These are phyloP conservation scores for Blastosporella zonata DNA, from an alignment of 1,284 basidiomycete genomes.

Conservation along the genomic window DNA sequence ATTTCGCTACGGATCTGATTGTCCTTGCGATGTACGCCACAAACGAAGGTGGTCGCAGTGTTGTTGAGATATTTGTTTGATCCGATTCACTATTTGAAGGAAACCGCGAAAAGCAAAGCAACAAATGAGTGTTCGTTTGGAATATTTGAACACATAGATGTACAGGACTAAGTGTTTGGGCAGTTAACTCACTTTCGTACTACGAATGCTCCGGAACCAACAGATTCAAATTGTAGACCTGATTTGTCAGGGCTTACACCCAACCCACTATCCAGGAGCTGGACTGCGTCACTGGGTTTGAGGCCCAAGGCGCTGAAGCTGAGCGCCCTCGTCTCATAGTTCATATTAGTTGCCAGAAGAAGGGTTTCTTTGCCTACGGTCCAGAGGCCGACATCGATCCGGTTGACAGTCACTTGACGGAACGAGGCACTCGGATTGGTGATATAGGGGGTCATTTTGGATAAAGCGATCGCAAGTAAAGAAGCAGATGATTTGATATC, in stretches of 20 bases:
- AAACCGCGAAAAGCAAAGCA: not conserved
- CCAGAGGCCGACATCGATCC: slow-evolving; percentile 47
- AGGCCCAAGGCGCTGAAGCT: slow-evolving; percentile 28
- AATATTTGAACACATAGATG: slow-evolving; percentile 4
- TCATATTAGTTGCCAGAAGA: slow-evolving; percentile 42
- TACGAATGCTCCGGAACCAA: slow-evolving; percentile 36
- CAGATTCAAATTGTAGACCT: slow-evolving; percentile 29
- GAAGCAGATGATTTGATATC: slow-evolving; percentile 61
- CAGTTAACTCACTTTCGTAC: slow-evolving; percentile 19
- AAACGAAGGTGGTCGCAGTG: slow-evolving; percentile 2
- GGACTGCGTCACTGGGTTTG: slow-evolving; percentile 19
- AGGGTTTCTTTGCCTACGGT: slow-evolving; percentile 36
- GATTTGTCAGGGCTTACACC: slow-evolving; percentile 22
- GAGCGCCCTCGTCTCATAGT: slow-evolving; percentile 30
- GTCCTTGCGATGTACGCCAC: slow-evolving; percentile 1
- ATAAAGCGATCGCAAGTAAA: slow-evolving; percentile 40
- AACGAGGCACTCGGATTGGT: slow-evolving; percentile 34
- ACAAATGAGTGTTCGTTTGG: slow-evolving; percentile 4
- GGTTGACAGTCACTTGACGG: slow-evolving; percentile 32
- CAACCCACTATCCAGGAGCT: slow-evolving; percentile 37
- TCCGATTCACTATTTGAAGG: not conserved
- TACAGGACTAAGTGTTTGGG: slow-evolving; percentile 10
- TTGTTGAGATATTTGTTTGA: not conserved
- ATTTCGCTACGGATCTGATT: not conserved
- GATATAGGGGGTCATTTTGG: slow-evolving; percentile 38